Evolutionary conservation across 2,329 filamentous ascomycete species (phyloP).

Genomic region (Penicillium fuscoglaucum): DNA sequence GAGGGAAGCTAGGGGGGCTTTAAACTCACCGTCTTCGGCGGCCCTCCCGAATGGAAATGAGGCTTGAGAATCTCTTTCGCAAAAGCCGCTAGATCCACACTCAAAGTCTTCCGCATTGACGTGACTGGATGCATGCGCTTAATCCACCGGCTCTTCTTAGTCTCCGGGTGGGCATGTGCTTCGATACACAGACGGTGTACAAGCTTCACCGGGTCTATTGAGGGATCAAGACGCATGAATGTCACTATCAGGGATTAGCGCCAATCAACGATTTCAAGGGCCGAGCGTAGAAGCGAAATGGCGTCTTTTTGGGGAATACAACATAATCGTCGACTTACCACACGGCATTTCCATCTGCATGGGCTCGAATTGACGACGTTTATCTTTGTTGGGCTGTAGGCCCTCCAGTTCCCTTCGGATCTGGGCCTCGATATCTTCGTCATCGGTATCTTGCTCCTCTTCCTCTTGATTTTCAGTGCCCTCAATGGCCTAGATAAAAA

Average conservation of each 20-base stretch:
- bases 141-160: constrained; percentile 58
- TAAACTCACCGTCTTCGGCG: constrained; percentile 53
- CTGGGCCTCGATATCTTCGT: constrained; percentile 60
- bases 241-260: constrained; percentile 47
- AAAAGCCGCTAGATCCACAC: constrained; percentile 58
- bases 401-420: constrained; percentile 59
- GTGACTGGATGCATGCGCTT: constrained; percentile 62
- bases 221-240: constrained; percentile 58
- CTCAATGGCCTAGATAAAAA: constrained; percentile 16
- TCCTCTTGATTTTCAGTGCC: constrained; percentile 15
- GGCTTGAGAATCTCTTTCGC: constrained; percentile 58
- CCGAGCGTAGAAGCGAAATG: constrained; percentile 10
- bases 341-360: constrained; percentile 56
- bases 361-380: constrained; percentile 52
- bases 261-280: constrained; percentile 18
- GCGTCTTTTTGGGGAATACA: neutral
- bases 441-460: constrained; percentile 36
- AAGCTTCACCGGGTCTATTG: constrained; percentile 61
- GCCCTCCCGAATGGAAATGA: constrained; percentile 57
- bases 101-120: constrained; percentile 58
- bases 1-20: neutral
- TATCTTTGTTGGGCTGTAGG: constrained; percentile 50
- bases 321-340: constrained; percentile 28
- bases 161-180: constrained; percentile 51
- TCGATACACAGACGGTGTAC: constrained; percentile 61